Base-by-base conservation (phyloP, 164 flowering plant genomes). In the Houttuynia cordata region DNA sequence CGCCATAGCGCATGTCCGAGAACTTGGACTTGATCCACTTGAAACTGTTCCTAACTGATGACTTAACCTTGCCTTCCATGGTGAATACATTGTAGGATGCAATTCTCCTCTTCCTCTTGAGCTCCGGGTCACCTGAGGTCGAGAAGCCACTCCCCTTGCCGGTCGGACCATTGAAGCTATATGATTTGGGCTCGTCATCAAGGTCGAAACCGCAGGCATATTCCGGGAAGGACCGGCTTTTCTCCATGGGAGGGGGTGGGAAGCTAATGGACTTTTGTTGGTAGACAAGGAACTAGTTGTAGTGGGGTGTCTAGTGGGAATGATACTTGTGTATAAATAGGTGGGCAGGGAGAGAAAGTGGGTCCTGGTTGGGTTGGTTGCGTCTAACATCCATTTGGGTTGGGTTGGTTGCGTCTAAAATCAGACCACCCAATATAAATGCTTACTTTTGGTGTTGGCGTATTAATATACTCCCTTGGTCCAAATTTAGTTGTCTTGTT, bases 11-110 rank as follows among this genome's bases (percentile, higher is more conserved):
- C 49, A 73, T 58, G 34, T 83, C 86, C 30, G 53, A 71, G 57
- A 83, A 74, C 79, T 85, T 87, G 78, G 53, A 69, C 72, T 85
- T 87, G 78, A 87, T 82, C 96, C 96, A 87, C 74, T 83, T 87
- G 80, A 85, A 79, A 76, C 89, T 83, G 73, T 58, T 81, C 42
- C 81, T 77, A 3, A 87, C 75, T 14, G 79, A 73, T 0, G 87
- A 73, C 63, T 85, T 85, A 3, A 87, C 64, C 75, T 83, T 87
- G 8, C 80, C 82, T 74, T 87, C 96, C 65, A 51, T 62, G 9
- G 80, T 67, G 45, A 80, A 76, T 30, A 82, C 82, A 49, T 82
- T 86, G 56, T 81, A 87, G 0, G 84, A 67, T 0, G 88, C 86
- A n/a, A 87, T 77, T 56, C 94, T 69, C 71, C 74, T 87, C 82